Evolutionary conservation across 176 grass and related monocot genomes (phyloP), one percentile per base, ranked within the genome.

Genomic region (Urochloa ruziziensis): DNA sequence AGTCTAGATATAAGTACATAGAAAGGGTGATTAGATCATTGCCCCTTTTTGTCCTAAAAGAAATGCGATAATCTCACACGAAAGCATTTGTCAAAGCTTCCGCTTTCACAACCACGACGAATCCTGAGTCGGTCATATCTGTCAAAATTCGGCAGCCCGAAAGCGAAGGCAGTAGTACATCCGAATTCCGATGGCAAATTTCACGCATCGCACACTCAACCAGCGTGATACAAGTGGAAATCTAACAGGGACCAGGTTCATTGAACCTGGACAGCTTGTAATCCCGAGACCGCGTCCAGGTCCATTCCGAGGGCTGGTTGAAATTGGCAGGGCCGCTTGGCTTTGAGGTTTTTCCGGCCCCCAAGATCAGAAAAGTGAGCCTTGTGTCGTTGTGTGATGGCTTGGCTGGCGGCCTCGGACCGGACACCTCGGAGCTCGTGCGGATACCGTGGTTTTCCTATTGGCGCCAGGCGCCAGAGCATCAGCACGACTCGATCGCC

Each of bases 271-370:
- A 87, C 78, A 2, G 25, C 4, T 10, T 4, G 8, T 10, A 0
- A 1, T 6, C 21, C 10, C 49, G 13, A 24, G 70, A 57, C 36
- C 36, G 16, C 23, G 83, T 82, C 79, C 32, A 90, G 73, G 79
- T 86, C 47, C 83, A 73, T 78, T 75, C 53, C 56, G 18, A 21
- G 10, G 14, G 9, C 61, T 46, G 37, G 51, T 59, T 46, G 5
- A n/a, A n/a, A n/a, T n/a, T n/a, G n/a, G n/a, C n/a, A n/a, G n/a
- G n/a, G n/a, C n/a, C n/a, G n/a, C n/a, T n/a, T n/a, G n/a, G n/a
- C n/a, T n/a, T n/a, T n/a, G 28, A 77, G 40, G 23, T 81, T 76
- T 85, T 53, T 10, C 56, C 43, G 53, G 51, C 5, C 32, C 54
- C 61, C 13, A 2, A 73, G 67, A 51, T 24, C 67, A 36, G 43